Conservation (phyloP, 2,329 filamentous ascomycete species). For the Aspergillus sp. region DNA sequence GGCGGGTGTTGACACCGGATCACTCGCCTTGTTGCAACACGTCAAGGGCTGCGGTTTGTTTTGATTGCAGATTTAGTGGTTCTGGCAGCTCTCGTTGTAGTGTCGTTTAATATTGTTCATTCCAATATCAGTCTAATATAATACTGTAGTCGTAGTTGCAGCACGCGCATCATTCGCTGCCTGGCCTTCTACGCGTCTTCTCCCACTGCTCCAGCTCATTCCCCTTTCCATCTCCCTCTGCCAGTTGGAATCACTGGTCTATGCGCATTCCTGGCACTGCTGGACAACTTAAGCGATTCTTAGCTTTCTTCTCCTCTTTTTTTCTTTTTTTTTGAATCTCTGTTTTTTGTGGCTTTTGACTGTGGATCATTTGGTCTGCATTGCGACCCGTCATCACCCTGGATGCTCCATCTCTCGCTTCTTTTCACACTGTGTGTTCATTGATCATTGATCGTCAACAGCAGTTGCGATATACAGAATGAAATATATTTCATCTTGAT, state of each 20-base stretch:
- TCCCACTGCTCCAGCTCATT: not conserved
- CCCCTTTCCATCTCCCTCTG: not conserved
- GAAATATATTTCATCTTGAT: too few relatives aligned
- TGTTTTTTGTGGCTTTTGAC: too few relatives aligned
- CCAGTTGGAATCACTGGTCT: not conserved
- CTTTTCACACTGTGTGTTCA: too few relatives aligned
- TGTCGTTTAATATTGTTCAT: not conserved
- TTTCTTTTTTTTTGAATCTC: constrained; percentile 5
- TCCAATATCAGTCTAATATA: not conserved
- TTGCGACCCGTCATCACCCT: too few relatives aligned
- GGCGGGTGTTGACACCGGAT: constrained; percentile 39
- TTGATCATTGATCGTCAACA: too few relatives aligned
- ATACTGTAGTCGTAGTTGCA: constrained; percentile 1
- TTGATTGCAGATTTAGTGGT: not conserved
- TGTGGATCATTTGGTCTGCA: too few relatives aligned
- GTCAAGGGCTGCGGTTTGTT: constrained; percentile 12
- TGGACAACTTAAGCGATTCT: not conserved
- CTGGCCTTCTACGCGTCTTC: not conserved
- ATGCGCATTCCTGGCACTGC: too few relatives aligned
- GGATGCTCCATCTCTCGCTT: too few relatives aligned
- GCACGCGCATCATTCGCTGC: constrained; percentile 6
- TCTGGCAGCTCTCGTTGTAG: constrained; percentile 1
- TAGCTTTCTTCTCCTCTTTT: constrained; percentile 6
- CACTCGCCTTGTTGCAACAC: constrained; percentile 23
- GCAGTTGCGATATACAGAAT: too few relatives aligned